These are phyloP conservation scores for Naegleria fowleri DNA, from an alignment of 208 protist genomes.

Conservation along the genomic window DNA sequence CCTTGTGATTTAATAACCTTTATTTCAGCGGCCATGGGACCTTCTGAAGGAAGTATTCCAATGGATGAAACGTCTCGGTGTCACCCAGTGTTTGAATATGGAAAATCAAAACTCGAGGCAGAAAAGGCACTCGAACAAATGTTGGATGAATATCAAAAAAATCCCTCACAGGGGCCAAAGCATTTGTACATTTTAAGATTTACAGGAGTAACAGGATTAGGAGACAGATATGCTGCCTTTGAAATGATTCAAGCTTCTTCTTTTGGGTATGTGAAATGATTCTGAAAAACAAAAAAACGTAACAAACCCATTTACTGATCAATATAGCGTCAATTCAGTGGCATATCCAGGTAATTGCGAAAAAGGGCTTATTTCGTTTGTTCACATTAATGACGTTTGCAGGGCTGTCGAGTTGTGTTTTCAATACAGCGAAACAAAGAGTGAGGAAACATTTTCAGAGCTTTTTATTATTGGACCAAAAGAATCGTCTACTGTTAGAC, in stretches of 20 bases:
- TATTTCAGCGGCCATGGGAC: neutral
- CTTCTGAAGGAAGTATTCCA: neutral
- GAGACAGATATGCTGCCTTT: constrained; percentile 15
- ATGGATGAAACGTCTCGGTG: neutral
- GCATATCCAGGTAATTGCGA: neutral
- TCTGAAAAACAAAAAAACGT: too few relatives aligned
- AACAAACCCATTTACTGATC: too few relatives aligned
- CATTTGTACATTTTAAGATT: constrained; percentile 3
- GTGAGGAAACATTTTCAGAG: neutral
- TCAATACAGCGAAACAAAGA: neutral
- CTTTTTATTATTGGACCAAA: constrained; percentile 11
- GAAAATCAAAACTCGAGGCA: neutral
- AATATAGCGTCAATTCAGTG: neutral
- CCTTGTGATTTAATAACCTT: too few relatives aligned
- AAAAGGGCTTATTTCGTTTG: neutral
- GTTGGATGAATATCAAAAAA: neutral
- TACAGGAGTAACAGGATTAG: neutral
- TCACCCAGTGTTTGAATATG: neutral
- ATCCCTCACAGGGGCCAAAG: neutral
- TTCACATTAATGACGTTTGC: neutral
- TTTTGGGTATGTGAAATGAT: neutral
- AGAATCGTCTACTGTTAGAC: neutral
- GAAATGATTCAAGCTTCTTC: constrained; percentile 14
- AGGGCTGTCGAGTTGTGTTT: neutral
- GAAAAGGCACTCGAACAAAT: neutral